These are phyloP conservation scores for Flagelloscypha sp. DNA, from an alignment of 768 basidiomycete genomes.

Conservation along the genomic window DNA sequence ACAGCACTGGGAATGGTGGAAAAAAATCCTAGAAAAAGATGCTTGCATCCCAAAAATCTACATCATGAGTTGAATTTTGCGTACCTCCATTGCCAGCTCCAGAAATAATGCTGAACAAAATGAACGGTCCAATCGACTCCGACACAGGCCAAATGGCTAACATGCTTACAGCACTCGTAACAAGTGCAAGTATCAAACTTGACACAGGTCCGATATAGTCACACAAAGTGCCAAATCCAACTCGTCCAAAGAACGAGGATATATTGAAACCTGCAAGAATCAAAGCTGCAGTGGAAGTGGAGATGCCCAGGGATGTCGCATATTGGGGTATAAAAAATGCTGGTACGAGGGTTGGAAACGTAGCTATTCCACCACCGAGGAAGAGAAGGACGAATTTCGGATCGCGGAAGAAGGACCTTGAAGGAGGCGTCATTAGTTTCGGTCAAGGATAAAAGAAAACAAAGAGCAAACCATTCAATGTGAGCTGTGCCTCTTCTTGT, in stretches of 20 bases:
- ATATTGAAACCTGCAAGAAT: conserved; percentile 26
- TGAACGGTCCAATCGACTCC: conserved; percentile 19
- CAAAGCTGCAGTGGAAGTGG: conserved; percentile 15
- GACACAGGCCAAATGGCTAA: conserved; percentile 22
- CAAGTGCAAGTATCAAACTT: conserved; percentile 18
- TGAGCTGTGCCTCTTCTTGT: conserved; percentile 16
- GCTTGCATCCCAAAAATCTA: no score
- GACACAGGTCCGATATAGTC: conserved; percentile 22
- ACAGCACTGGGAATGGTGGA: conserved; percentile 25
- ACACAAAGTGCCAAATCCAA: conserved; percentile 19
- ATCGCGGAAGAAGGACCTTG: conserved; percentile 23
- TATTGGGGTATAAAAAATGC: conserved; percentile 30
- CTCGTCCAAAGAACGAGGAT: conserved; percentile 25
- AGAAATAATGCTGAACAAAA: conserved; percentile 18
- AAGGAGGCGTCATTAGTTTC: no score
- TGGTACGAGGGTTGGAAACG: conserved; percentile 27
- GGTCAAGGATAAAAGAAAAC: no score
- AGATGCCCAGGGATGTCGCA: conserved; percentile 19
- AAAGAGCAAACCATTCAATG: no score
- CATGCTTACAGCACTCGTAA: conserved; percentile 21
- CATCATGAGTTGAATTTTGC: no score
- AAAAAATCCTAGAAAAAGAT: no score
- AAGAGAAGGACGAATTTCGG: no score
- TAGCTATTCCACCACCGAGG: conserved; percentile 23
- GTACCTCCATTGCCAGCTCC: conserved; percentile 22